Conservation (phyloP, 2,329 filamentous ascomycete genomes). For the Penicillium aurantiogriseum region DNA sequence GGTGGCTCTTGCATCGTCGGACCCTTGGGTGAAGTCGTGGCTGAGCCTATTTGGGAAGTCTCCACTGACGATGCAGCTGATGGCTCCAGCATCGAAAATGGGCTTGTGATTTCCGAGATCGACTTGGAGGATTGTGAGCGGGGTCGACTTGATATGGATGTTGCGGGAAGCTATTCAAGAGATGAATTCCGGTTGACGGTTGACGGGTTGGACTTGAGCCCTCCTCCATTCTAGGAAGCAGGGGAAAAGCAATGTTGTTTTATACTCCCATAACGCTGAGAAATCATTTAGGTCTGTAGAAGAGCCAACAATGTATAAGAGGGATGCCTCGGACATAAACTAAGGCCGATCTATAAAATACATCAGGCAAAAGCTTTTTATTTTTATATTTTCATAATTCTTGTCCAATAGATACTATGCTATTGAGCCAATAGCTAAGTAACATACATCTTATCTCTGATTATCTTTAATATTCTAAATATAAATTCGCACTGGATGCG, state of each 20-base stretch:
- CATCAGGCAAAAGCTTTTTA: neutral
- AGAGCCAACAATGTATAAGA: too few species aligned
- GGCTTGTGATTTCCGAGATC: slow-evolving; percentile 68
- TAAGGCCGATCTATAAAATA: neutral
- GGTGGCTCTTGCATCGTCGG: slow-evolving; percentile 82
- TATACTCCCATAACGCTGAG: too few species aligned
- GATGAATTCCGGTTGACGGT: slow-evolving; percentile 62
- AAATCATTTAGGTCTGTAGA: too few species aligned
- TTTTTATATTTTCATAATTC: too few species aligned
- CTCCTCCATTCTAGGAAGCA: slow-evolving; percentile 49
- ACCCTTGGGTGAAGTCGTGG: slow-evolving; percentile 75
- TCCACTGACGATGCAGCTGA: slow-evolving; percentile 37
- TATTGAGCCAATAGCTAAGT: neutral
- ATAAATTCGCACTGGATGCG: neutral
- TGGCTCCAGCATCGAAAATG: slow-evolving; percentile 26
- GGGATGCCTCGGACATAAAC: too few species aligned
- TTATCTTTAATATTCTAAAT: neutral
- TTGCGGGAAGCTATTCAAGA: slow-evolving; percentile 80
- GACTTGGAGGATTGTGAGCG: slow-evolving; percentile 86
- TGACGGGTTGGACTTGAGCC: slow-evolving; percentile 59
- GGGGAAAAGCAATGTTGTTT: too few species aligned
- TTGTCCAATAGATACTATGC: neutral
- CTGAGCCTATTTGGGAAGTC: slow-evolving; percentile 76
- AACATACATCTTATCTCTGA: neutral
- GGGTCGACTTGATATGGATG: slow-evolving; percentile 78